Base-by-base conservation (phyloP, 257 asterid genomes). In the Solanum pimpinellifolium region DNA sequence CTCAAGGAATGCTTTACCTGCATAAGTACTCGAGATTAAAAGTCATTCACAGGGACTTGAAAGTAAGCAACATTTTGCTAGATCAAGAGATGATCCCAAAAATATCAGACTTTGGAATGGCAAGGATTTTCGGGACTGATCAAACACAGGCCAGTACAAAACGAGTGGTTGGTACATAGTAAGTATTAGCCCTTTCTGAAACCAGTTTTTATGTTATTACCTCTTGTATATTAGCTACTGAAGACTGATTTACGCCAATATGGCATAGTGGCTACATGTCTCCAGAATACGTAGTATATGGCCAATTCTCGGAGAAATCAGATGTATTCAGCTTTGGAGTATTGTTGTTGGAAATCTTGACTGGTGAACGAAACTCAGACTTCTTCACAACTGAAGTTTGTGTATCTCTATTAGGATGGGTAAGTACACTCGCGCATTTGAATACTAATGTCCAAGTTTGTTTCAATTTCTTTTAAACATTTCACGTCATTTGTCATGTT, bases 41-140 rank as follows among this genome's bases (percentile, higher is more conserved):
- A 41, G 65, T 85, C 72, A 70, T 85, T 14, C 87, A 70, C 25
- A 25, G 72, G 39, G 69, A 85, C 62, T 85, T 85, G 20, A 70
- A 85, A 27, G 83, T 25, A 16, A 85, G 87, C 70, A 85, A 85
- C 46, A 85, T 85, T 68, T 23, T 85, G 4, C 80, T 70, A 44
- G 87, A 85, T 25, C 29, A 46, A 27, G 41, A 52, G 76, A 66
- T 4, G 86, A 47, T 42, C 37, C 83, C 86, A 8, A 78, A 81
- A 81, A 81, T 87, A 78, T 87, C 89, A 41, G 89, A 87, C 81
- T 87, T 87, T 87, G 89, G 83, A 83, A 37, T 87, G 83, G 89
- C 89, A 44, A 87, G 89, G 27, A 81, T 81, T 52, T 42, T 87
- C 8, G 69, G 49, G 11, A 83, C 35, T 72, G 56, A 87, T 66